Base-by-base conservation (phyloP, 148 eudicot genomes). In the Drosera capensis region DNA sequence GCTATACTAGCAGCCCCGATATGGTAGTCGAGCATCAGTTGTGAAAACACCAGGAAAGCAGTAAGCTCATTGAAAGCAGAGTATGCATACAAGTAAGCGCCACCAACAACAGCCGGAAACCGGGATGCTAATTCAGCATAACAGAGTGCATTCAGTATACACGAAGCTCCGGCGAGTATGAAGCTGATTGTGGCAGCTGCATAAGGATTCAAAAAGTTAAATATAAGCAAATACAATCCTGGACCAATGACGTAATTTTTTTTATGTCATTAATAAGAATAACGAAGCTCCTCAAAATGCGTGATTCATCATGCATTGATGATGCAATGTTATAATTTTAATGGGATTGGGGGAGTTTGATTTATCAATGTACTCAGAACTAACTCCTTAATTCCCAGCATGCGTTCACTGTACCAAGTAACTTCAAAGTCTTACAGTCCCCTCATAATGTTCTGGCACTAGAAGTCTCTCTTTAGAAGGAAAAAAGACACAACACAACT, bases 1-100 rank as follows among this genome's bases (percentile, higher is more conserved):
- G 97, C 97, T 58, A 90, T 90, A 65, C 97, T 90, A 45, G 97
- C 97, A 25, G 95, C 97, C 56, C 95, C 97, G 35, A 90, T 80
- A 65, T 90, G 97, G 57, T 90, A 90, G 56, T 90, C 97, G 25
- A 90, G 75, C 95, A 84, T 90, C 69, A 90, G 56, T 45, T 90
- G 97, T 15, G 82, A 45, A 75, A 90, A 90, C 63, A 90, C 95
- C 39, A 90, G 84, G 63, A 90, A 90, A 25, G 97, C 97, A 42
- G 95, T 90, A 53, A 90, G 77, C 74, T 90, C 97, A 17, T 90
- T 90, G 68, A 90, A 90, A 69, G 97, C 95, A 3, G 95, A 72
- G 58, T 90, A 90, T 22, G 97, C 50, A 51, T 90, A 90, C 43
- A 90, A 52, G 61, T 90, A 90, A 22, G 95, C 97, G 62, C 97